Evolutionary conservation across 2,329 filamentous ascomycete species (phyloP).

Genomic region (Fusarium albidum): DNA sequence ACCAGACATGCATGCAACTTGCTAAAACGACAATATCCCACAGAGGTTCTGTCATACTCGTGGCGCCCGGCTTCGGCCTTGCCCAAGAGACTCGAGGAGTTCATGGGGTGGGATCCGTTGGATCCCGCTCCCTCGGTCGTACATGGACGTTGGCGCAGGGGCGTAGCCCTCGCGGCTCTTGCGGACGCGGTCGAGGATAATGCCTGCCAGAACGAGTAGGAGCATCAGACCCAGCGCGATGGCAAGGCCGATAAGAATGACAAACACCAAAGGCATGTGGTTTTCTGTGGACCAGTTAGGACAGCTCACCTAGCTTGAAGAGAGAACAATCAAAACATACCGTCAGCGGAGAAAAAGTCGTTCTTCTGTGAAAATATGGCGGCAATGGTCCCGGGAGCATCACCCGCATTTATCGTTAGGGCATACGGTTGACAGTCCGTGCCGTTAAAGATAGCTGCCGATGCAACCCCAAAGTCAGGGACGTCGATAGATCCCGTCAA

Average conservation of each 20-base stretch:
- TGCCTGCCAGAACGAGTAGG: slow-evolving; percentile 77
- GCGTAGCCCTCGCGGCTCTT: slow-evolving; percentile 82
- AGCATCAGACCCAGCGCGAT: slow-evolving; percentile 82
- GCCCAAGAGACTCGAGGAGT: slow-evolving; percentile 62
- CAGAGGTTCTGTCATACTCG: slow-evolving; percentile 52
- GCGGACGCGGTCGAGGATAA: slow-evolving; percentile 77
- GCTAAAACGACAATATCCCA: slow-evolving; percentile 38
- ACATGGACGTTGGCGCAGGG: slow-evolving; percentile 75
- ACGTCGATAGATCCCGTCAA: slow-evolving; percentile 85
- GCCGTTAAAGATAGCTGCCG: slow-evolving; percentile 89
- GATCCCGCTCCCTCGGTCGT: slow-evolving; percentile 66
- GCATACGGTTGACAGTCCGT: slow-evolving; percentile 80
- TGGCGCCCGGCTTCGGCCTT: slow-evolving; percentile 57
- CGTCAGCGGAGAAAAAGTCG: slow-evolving; percentile 72
- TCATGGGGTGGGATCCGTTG: slow-evolving; percentile 68
- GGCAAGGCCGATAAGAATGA: slow-evolving; percentile 82
- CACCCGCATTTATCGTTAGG: slow-evolving; percentile 74
- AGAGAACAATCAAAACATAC: slow-evolving; percentile 63
- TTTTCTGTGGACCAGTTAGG: slow-evolving; percentile 45
- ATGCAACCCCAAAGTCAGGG: slow-evolving; percentile 79
- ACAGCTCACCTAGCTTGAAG: background rate
- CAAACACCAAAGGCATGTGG: slow-evolving; percentile 75
- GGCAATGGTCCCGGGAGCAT: slow-evolving; percentile 76
- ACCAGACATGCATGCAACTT: slow-evolving; percentile 40
- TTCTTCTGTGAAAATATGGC: slow-evolving; percentile 84